A percentile compares a stretch with the other conserved stretches of the same genome.
Evolutionary conservation across 768 basidiomycete species (phyloP).

Genomic region (Pulveroboletus sp.): DNA sequence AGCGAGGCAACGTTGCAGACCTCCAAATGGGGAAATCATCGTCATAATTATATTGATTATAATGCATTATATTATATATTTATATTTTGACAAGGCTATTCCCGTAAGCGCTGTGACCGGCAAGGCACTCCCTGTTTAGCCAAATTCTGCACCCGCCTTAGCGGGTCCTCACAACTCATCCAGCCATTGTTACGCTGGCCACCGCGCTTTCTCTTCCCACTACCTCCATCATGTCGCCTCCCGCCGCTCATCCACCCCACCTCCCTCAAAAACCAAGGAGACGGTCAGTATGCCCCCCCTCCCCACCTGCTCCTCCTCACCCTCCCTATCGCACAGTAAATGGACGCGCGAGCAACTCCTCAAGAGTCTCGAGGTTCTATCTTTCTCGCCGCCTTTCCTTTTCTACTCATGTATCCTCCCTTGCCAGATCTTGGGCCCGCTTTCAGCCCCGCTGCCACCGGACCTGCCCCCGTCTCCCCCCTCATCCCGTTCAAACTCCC

Average conservation of each 20-base stretch:
- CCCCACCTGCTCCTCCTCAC: conserved; percentile 14
- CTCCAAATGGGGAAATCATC: too few relatives aligned
- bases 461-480: conserved; percentile 46
- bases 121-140: conserved; percentile 34
- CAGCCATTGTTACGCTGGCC: conserved; percentile 43
- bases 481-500: conserved; percentile 42
- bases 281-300: conserved; percentile 28
- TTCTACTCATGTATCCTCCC: conserved; percentile 16
- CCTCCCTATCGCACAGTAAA: conserved; percentile 30
- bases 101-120: conserved; percentile 35
- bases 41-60: too few relatives aligned
- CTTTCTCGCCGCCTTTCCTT: conserved; percentile 1
- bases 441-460: conserved; percentile 41
- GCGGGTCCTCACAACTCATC: conserved; percentile 31
- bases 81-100: conserved; percentile 11
- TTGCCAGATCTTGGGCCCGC: conserved; percentile 39
- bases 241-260: conserved; percentile 23
- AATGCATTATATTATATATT: neutral
- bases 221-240: conserved; percentile 34
- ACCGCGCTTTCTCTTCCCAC: conserved; percentile 36
- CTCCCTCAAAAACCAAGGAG: conserved; percentile 28
- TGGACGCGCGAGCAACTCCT: conserved; percentile 39
- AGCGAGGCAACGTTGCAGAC: too few relatives aligned
- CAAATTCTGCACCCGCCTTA: conserved; percentile 34
- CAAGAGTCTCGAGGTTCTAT: conserved; percentile 38